Base-by-base conservation (phyloP, 108 stramenopile species). In the Conticribra guillardii region DNA sequence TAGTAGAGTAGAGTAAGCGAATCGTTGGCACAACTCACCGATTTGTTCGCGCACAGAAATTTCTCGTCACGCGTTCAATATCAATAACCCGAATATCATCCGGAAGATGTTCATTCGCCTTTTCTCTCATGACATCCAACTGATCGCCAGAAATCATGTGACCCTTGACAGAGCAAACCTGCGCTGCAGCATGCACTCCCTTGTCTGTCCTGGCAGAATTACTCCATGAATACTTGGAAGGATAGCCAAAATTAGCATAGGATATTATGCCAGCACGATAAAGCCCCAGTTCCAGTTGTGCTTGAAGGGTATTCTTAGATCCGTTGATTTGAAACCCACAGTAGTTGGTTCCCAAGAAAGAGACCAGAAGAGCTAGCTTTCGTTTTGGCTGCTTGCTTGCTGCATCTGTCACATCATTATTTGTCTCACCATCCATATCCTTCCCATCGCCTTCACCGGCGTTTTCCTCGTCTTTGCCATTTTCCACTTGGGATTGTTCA, bases 151-250 rank as follows among this genome's bases (percentile, higher is more conserved):
- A 73, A 9, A 79, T 68, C 56, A 94, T 69, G 54, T 86, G 81
- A 29, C 97, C 64, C 65, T 96, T 94, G 83, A 86, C 69, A 1
- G 86, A 83, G 64, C 91, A 89, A 8, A 97, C 94, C 74, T 99
- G 96, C 0, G 96, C 96, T 57, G 89, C 90, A 11, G 99, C 98
- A 49, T 76, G 89, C 37, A 95, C 95, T 50, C 91, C 97, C 73
- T 98, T 98, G 76, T 99, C 99, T 17, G 99, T 99, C 32, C 99
- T 89, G 16, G 95, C 98, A 3, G 96, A 88, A 22, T 89, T 92
- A 27, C 89, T 86, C 98, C 98, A 99, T 16, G 84, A 80, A 64
- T 96, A 92, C 69, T 99, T 98, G 67, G 79, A 74, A n/a, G 93
- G 95, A 69, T 73, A 73, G 22, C 96, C 97, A 84, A 90, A 96